Evolutionary conservation across 1,139 yeast species (phyloP).

Genomic region (Yamadazyma aaseri): DNA sequence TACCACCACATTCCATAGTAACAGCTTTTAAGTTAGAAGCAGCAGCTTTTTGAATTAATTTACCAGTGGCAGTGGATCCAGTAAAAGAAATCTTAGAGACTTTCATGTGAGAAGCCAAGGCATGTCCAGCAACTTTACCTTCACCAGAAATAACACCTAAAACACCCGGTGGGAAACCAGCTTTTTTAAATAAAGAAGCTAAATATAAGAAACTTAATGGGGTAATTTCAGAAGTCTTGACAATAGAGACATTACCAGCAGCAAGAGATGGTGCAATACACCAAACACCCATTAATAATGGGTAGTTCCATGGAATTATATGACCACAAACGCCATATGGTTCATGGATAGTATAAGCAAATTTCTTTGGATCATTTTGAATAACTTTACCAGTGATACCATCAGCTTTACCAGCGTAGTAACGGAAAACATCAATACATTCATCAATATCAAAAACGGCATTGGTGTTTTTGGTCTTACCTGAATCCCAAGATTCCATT

Average conservation of each 20-base stretch:
- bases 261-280: constrained; percentile 64
- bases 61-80: constrained; percentile 62
- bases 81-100: constrained; percentile 71
- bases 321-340: constrained; percentile 83
- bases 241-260: constrained; percentile 63
- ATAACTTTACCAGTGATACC: constrained; percentile 70
- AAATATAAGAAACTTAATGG: constrained; percentile 60
- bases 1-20: constrained; percentile 93
- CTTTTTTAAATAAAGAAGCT: constrained; percentile 55
- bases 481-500: constrained; percentile 80
- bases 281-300: constrained; percentile 60
- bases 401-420: constrained; percentile 86
- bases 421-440: constrained; percentile 56
- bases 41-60: constrained; percentile 58
- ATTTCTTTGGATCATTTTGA: constrained; percentile 62
- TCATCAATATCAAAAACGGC: constrained; percentile 59
- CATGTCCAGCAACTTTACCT: constrained; percentile 57
- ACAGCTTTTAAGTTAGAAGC: constrained; percentile 64
- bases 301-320: constrained; percentile 69
- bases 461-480: constrained; percentile 60
- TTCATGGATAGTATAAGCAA: constrained; percentile 78
- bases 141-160: constrained; percentile 59
- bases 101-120: constrained; percentile 54
- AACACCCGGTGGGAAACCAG: constrained; percentile 74
- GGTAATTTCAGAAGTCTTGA: constrained; percentile 68